These are phyloP conservation scores for Paecilomyces variotii DNA, from an alignment of 2,329 filamentous ascomycete species.

Conservation along the genomic window DNA sequence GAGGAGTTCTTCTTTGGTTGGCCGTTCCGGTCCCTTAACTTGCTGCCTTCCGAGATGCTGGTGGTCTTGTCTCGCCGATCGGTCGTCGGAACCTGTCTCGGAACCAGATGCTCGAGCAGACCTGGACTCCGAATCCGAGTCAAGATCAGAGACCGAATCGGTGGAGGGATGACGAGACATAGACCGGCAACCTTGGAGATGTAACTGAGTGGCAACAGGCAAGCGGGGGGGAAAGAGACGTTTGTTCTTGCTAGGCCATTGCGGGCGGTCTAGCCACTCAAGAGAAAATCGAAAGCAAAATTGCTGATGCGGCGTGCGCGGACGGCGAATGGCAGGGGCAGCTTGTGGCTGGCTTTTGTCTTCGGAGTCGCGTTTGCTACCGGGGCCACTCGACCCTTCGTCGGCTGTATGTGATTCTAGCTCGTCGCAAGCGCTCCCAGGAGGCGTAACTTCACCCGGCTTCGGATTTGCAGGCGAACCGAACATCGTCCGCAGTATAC, in stretches of 20 bases:
- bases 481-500: slow-evolving; percentile 43
- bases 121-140: slow-evolving; percentile 15
- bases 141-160: slow-evolving; percentile 14
- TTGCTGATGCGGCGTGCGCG: slow-evolving; percentile 42
- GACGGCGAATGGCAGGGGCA: slow-evolving; percentile 20
- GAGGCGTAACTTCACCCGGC: slow-evolving; percentile 33
- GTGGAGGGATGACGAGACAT: slow-evolving; percentile 1
- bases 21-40: background rate
- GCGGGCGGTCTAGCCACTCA: slow-evolving; percentile 53
- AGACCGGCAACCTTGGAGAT: slow-evolving; percentile 38
- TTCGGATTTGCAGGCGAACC: slow-evolving; percentile 37
- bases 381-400: slow-evolving; percentile 1
- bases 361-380: slow-evolving; percentile 17
- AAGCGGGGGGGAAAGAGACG: slow-evolving; percentile 49
- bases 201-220: slow-evolving; percentile 47
- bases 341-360: slow-evolving; percentile 16
- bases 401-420: slow-evolving; percentile 23
- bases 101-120: slow-evolving; percentile 10
- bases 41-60: background rate
- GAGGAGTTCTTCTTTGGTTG: slow-evolving; percentile 5
- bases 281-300: slow-evolving; percentile 61
- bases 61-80: slow-evolving; percentile 9
- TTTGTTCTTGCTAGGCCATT: slow-evolving; percentile 43
- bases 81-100: slow-evolving; percentile 8
- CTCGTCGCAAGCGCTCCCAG: slow-evolving; percentile 31